Base-by-base conservation (phyloP, 495 filamentous ascomycete genomes). In the Cudoniella acicularis region DNA sequence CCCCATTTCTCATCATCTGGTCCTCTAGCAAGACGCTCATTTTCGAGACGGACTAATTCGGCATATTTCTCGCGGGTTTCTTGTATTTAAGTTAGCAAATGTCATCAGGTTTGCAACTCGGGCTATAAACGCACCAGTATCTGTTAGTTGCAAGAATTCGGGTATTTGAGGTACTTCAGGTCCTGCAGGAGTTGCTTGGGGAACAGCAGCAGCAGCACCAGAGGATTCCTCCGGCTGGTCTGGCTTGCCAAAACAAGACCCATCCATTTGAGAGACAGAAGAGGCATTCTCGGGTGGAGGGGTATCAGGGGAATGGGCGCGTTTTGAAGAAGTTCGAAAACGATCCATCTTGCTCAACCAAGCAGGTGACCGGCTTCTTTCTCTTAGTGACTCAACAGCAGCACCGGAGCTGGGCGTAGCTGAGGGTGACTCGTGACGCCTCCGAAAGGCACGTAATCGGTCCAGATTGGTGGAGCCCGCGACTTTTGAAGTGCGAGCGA, bases 141-240 rank as follows among this genome's bases (percentile, higher is more conserved):
- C 59, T 4, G 58, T 70, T 10, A 73, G 62, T 13, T 71, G 67
- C 43, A 82, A 65, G 60, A 82, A 82, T 2, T 66, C 59, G 13
- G 79, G 79, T 43, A 79, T 74, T 18, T 26, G 11, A 26, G 57
- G 53, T n/a, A n/a, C n/a, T n/a, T n/a, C n/a, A n/a, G n/a, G n/a
- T n/a, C n/a, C n/a, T n/a, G n/a, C n/a, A n/a, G n/a, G n/a, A n/a
- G n/a, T n/a, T n/a, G n/a, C n/a, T n/a, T n/a, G n/a, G n/a, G n/a
- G n/a, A n/a, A n/a, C 51, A 17, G 16, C 48, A n/a, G 46, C 41
- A 11, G 50, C 63, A 30, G 26, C 40, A 10, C n/a, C n/a, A n/a
- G n/a, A n/a, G n/a, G n/a, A n/a, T n/a, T n/a, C n/a, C n/a, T n/a
- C n/a, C n/a, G n/a, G n/a, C n/a, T n/a, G n/a, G n/a, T n/a, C n/a